These are phyloP conservation scores for Pouteria campechiana DNA, from an alignment of 179 eudicot genomes.

Conservation along the genomic window DNA sequence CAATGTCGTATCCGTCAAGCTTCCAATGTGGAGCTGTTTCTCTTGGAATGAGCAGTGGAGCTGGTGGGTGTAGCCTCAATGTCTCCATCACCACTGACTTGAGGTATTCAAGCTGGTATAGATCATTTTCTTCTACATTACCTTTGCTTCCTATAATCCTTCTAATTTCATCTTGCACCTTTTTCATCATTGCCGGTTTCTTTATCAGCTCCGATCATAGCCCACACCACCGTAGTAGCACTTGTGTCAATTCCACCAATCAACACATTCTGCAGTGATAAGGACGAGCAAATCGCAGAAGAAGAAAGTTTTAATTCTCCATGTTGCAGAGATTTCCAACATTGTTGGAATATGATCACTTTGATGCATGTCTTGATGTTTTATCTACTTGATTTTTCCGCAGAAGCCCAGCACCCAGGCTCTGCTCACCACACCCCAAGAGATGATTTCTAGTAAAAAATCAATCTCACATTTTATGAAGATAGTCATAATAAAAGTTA, in stretches of 20 bases:
- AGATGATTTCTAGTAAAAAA: too few species aligned
- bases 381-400: too few species aligned
- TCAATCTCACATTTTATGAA: too few species aligned
- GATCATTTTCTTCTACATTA: conserved; percentile 9
- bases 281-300: too few species aligned
- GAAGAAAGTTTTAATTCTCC: too few species aligned
- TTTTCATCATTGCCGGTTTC: conserved; percentile 11
- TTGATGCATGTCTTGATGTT: too few species aligned
- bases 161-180: conserved; percentile 13
- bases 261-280: conserved; percentile 12
- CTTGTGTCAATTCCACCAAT: conserved; percentile 14
- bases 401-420: too few species aligned
- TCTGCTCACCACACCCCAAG: too few species aligned
- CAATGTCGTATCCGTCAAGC: conserved; percentile 10
- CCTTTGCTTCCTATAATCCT: neutral
- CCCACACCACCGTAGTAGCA: conserved; percentile 14
- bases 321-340: too few species aligned
- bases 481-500: too few species aligned
- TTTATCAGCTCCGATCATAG: conserved; percentile 15
- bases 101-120: conserved; percentile 8
- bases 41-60: conserved; percentile 16
- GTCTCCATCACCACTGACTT: conserved; percentile 15
- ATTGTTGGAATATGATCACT: too few species aligned
- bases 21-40: conserved; percentile 2
- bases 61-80: conserved; percentile 12